Evolutionary conservation across 2,329 filamentous ascomycete genomes (phyloP).

Genomic region (Penicillium sp.): DNA sequence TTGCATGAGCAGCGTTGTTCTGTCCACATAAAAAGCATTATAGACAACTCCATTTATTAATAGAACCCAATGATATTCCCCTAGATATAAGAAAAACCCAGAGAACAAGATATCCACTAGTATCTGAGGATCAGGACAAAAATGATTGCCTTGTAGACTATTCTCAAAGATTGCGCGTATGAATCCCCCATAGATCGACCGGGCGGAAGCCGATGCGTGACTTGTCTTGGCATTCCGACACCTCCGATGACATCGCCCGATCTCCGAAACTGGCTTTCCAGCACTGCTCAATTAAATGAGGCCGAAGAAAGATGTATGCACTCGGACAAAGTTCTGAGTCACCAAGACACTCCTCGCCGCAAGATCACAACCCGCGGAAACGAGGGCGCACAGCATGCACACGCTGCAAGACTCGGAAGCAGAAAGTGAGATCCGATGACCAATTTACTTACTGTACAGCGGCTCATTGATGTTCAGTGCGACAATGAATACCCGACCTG

Average conservation of each 20-base stretch:
- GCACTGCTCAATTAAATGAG: not conserved
- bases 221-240: constrained; percentile 11
- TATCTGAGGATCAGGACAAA: no score
- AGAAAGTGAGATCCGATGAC: constrained; percentile 37
- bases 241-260: not conserved
- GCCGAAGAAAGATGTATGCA: constrained; percentile 15
- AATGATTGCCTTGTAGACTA: no score
- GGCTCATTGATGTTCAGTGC: constrained; percentile 33
- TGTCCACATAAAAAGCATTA: constrained; percentile 6
- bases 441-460: not conserved
- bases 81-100: no score
- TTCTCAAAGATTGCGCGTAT: not conserved
- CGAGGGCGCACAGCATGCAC: constrained; percentile 49
- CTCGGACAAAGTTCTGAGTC: constrained; percentile 18
- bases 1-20: constrained; percentile 13
- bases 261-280: not conserved
- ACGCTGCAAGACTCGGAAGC: constrained; percentile 50
- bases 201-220: not conserved
- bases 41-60: not conserved
- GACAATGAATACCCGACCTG: constrained; percentile 49
- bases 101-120: no score
- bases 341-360: constrained; percentile 26
- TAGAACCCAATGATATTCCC: not conserved
- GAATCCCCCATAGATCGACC: not conserved
- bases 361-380: constrained; percentile 46